Base-by-base conservation (phyloP, 176 grass and related monocot species). In the Carex parvula region DNA sequence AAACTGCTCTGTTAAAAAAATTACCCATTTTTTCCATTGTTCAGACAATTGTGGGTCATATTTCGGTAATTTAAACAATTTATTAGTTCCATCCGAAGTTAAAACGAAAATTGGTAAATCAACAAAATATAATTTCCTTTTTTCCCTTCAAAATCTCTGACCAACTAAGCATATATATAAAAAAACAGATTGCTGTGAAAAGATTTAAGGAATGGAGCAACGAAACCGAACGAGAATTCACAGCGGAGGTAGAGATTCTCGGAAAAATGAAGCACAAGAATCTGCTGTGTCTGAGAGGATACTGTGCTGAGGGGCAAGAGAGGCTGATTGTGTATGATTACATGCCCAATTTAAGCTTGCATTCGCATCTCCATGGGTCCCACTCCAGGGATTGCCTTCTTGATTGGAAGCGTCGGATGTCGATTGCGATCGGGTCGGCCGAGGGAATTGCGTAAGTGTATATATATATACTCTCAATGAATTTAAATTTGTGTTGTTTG, bases 281-380 rank as follows among this genome's bases (percentile, higher is more conserved):
- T 33, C 85, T 87, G 29, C 1, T 87, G 79, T 69, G 53, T 11
- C 64, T 87, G 79, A 79, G 85, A 15, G 85, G 85, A 60, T 87
- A 59, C 50, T 87, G 85, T 73, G 77, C 77, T 3, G 85, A 87
- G 52, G 85, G 85, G 52, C 85, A 87, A 33, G 53, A 87, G 64
- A 79, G 35, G 20, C 55, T 87, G 15, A 59, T 87, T 17, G 85
- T 87, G 35, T 87, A 82, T 24, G 85, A 87, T 20, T 87, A 87
- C 48, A 61, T 87, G 79, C 26, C 62, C 3, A 87, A 87, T 73
- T 60, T 82, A 8, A 87, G 85, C 32, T 70, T 87, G 44, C 12
- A 72, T 0, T 81, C 85, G 10, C 85, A 87, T 82, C 85, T 87
- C 48, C 79, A 87, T 3, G 85, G 85, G 37, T 60, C 77, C 1